These are phyloP conservation scores for Amniculicola lignicola DNA, from an alignment of 495 filamentous ascomycete genomes.

Conservation along the genomic window DNA sequence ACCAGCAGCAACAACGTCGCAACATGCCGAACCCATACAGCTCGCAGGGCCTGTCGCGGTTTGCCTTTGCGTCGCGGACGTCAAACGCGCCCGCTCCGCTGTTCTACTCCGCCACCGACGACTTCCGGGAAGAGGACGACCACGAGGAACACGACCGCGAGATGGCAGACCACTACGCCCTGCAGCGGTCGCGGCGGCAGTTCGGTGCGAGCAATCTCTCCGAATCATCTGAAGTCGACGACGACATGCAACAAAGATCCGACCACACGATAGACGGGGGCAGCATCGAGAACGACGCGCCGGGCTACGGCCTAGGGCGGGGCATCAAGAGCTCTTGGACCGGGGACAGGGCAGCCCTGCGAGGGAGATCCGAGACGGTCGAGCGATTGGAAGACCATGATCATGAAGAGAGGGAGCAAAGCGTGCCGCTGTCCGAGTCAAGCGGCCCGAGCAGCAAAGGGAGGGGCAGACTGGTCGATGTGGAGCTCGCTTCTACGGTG, in stretches of 20 bases:
- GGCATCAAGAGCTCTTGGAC: constrained; percentile 62
- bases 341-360: constrained; percentile 43
- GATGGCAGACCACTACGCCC: constrained; percentile 85
- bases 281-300: constrained; percentile 26
- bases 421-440: constrained; percentile 35
- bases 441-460: constrained; percentile 53
- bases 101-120: constrained; percentile 83
- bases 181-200: constrained; percentile 82
- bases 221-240: constrained; percentile 74
- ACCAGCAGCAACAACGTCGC: constrained; percentile 42
- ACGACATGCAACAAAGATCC: constrained; percentile 47
- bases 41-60: constrained; percentile 66
- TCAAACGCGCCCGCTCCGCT: constrained; percentile 69
- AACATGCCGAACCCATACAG: constrained; percentile 64
- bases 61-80: constrained; percentile 74
- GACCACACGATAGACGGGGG: constrained; percentile 35
- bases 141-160: constrained; percentile 88
- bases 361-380: constrained; percentile 37
- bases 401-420: constrained; percentile 38
- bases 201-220: constrained; percentile 76
- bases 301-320: constrained; percentile 41
- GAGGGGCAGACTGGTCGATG: constrained; percentile 76
- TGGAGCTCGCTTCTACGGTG: constrained; percentile 73
- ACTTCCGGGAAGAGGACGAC: constrained; percentile 84
- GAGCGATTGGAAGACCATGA: constrained; percentile 40